phyloP scores from a whole-genome alignment of 2,329 filamentous ascomycete species.

The Xylaria sp. region DNA sequence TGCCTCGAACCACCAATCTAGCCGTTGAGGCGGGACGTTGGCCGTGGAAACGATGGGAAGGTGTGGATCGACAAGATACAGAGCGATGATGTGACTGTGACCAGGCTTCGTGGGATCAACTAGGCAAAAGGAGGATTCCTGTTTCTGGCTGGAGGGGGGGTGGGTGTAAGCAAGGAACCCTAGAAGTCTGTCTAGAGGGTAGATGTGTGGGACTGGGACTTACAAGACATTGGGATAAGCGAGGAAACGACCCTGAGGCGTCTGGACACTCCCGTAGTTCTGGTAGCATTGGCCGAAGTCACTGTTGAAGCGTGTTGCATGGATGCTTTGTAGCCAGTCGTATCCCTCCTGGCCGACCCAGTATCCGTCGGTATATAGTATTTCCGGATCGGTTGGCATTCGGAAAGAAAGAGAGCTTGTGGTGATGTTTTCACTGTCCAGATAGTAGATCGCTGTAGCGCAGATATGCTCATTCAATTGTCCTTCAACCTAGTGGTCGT shows the following conservation, averaged over 20 bases:
- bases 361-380: background rate
- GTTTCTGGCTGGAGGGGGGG: conserved; percentile 35
- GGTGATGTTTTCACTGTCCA: conserved; percentile 41
- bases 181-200: background rate
- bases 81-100: conserved; percentile 53
- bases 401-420: conserved; percentile 50
- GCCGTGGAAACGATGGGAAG: conserved; percentile 40
- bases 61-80: conserved; percentile 57
- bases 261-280: conserved; percentile 24
- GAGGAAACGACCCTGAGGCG: conserved; percentile 22
- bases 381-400: conserved; percentile 28
- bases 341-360: conserved; percentile 1
- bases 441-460: conserved; percentile 21
- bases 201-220: background rate
- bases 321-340: background rate
- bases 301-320: background rate
- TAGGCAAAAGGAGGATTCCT: conserved; percentile 44
- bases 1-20: conserved; percentile 35
- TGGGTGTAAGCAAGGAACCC: background rate
- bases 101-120: conserved; percentile 48
- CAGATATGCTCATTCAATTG: conserved; percentile 23
- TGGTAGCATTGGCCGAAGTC: conserved; percentile 13
- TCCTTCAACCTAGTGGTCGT: conserved; percentile 14
- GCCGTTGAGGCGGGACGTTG: conserved; percentile 42
- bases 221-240: conserved; percentile 27